These are phyloP conservation scores for Cornus florida DNA, from an alignment of 148 eudicot genomes.

Conservation along the genomic window DNA sequence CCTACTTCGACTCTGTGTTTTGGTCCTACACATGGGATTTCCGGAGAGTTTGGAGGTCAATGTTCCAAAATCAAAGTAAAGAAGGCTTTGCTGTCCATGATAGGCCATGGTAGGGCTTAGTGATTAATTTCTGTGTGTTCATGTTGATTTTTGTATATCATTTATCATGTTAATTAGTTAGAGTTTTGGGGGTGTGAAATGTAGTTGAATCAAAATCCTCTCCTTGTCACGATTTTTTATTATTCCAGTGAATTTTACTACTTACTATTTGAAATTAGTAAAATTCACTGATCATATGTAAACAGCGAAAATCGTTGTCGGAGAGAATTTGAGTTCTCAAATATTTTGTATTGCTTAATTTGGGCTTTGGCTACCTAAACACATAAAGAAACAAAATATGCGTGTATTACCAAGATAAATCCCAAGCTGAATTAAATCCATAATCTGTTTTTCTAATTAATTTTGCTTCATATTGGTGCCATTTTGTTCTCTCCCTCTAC, in stretches of 20 bases:
- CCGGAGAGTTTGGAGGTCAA: background rate
- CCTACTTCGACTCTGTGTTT: constrained; percentile 22
- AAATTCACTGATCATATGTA: too few relatives aligned
- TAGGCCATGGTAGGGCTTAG: constrained; percentile 25
- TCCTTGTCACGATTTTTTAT: too few relatives aligned
- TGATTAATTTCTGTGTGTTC: background rate
- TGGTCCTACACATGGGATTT: constrained; percentile 22
- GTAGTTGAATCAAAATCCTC: too few relatives aligned
- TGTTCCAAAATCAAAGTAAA: constrained; percentile 9
- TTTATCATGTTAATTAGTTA: background rate
- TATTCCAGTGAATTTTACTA: too few relatives aligned
- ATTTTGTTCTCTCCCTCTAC: too few relatives aligned
- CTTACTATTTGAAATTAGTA: too few relatives aligned
- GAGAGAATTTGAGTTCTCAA: too few relatives aligned
- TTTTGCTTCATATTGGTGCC: too few relatives aligned
- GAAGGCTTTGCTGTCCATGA: constrained; percentile 15
- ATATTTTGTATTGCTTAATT: background rate
- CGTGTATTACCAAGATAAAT: background rate
- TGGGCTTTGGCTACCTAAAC: background rate
- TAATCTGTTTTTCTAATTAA: too few relatives aligned
- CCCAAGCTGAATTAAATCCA: background rate
- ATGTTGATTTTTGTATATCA: background rate
- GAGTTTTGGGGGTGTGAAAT: background rate
- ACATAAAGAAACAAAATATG: background rate
- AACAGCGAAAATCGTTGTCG: too few relatives aligned